Percentiles rank a stretch among this genome's conserved stretches.
phyloP scores from a whole-genome alignment of 176 grass and related monocot genomes.

The Hordeum vulgare region DNA sequence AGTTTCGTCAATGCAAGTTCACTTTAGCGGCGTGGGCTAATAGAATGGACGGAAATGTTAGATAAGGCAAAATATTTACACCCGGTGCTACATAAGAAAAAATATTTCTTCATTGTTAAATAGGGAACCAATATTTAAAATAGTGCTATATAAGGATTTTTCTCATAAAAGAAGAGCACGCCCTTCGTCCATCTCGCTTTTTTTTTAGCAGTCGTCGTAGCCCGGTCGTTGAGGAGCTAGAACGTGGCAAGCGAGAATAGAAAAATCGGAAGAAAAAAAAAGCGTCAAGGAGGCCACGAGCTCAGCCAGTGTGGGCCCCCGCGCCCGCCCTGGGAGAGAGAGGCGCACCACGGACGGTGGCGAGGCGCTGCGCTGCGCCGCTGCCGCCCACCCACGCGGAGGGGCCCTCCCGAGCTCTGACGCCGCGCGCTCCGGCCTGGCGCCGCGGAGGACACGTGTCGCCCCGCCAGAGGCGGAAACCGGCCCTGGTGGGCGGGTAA shows the following conservation, averaged over 20 bases:
- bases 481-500: neutral
- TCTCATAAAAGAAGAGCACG: too few relatives aligned
- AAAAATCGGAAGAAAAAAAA: neutral
- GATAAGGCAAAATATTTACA: too few relatives aligned
- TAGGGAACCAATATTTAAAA: too few relatives aligned
- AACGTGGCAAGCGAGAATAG: neutral
- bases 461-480: neutral
- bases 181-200: too few relatives aligned
- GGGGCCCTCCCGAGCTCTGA: neutral
- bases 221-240: neutral
- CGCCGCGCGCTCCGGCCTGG: neutral
- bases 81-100: too few relatives aligned
- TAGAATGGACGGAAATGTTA: too few relatives aligned
- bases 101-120: too few relatives aligned
- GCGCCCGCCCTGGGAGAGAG: neutral
- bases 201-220: too few relatives aligned
- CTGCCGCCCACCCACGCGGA: conserved; percentile 14
- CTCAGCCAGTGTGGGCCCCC: neutral
- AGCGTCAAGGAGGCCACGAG: neutral
- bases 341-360: conserved; percentile 78
- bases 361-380: conserved; percentile 59
- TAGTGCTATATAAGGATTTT: too few relatives aligned
- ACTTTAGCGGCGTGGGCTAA: too few relatives aligned
- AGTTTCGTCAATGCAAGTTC: too few relatives aligned
- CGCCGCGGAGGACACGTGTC: conserved; percentile 4